Evolutionary conservation across 1,284 basidiomycete species (phyloP).

Genomic region (Trametes hirsuta): DNA sequence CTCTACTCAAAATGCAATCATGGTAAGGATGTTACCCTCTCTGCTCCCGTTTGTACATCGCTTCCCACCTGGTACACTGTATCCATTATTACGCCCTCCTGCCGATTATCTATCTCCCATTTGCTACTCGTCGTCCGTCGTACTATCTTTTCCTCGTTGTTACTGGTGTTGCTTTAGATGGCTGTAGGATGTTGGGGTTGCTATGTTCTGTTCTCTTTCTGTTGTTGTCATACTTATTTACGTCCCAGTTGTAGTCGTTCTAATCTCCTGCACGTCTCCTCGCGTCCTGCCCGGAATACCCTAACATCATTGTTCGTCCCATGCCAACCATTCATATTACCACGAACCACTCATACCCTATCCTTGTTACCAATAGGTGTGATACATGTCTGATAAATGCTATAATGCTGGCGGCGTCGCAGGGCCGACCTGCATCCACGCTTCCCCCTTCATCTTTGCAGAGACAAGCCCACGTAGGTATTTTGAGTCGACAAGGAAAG

Average conservation of each 20-base stretch:
- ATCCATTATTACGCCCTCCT: no score
- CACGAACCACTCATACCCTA: neutral
- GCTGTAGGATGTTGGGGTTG: neutral
- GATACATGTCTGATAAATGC: neutral
- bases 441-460: slow-evolving; percentile 16
- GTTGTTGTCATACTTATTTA: neutral
- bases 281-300: neutral
- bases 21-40: no score
- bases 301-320: neutral
- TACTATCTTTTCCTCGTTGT: neutral
- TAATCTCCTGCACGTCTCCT: neutral
- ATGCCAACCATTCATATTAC: neutral
- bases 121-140: no score
- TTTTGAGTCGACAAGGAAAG: slow-evolving; percentile 25
- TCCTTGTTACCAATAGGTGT: neutral
- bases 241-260: neutral
- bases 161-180: neutral
- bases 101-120: no score
- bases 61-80: no score
- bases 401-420: slow-evolving; percentile 1
- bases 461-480: slow-evolving; percentile 20
- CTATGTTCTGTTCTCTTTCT: neutral
- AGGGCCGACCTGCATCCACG: slow-evolving; percentile 25
- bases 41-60: no score
- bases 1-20: no score